Base-by-base conservation (phyloP, 2,329 filamentous ascomycete genomes). In the Colletotrichum chrysophilum region DNA sequence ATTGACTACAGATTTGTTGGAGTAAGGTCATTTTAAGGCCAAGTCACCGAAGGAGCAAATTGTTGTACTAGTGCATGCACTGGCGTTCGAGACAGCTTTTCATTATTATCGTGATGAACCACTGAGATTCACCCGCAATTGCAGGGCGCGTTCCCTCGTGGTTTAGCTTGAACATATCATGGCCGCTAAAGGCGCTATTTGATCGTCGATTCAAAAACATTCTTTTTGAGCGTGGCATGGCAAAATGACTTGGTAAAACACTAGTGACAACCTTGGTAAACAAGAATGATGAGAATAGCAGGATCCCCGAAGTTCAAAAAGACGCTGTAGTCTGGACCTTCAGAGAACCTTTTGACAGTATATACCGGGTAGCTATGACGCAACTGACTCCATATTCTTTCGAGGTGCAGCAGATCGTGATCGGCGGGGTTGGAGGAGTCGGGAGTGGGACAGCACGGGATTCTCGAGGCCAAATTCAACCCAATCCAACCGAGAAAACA, bases 131-230 rank as follows among this genome's bases (percentile, higher is more conserved):
- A 21, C 52, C 52, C 52, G 24, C 52, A 28, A 56, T 56, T 56
- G 52, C 52, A 13, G 3, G 0, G 13, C 21, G 16, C 21, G 3
- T 12, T 56, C 0, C 0, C 24, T 56, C 52, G 24, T 28, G 14
- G 13, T 5, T 28, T 0, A 24, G 0, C 21, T 8, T 1, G 2
- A 56, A 26, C 2, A 28, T 18, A 10, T 10, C 21, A 0, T 24
- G 21, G 9, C 18, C 18, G 5, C 4, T 0, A 0, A 48, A 48
- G 52, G 7, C 0, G 21, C 52, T 5, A 3, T 1, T 3, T 18
- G 52, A 56, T 56, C 52, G 52, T 28, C 52, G 52, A 56, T 56
- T 14, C 52, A 26, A 9, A 14, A 7, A 9, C 8, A 0, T 14
- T 26, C 13, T 16, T 14, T 26, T 18, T 4, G 13, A 56, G 10